A percentile compares a stretch with the other conserved stretches of the same genome.
phyloP scores from a whole-genome alignment of 768 basidiomycete genomes.

The Suillus discolor region DNA sequence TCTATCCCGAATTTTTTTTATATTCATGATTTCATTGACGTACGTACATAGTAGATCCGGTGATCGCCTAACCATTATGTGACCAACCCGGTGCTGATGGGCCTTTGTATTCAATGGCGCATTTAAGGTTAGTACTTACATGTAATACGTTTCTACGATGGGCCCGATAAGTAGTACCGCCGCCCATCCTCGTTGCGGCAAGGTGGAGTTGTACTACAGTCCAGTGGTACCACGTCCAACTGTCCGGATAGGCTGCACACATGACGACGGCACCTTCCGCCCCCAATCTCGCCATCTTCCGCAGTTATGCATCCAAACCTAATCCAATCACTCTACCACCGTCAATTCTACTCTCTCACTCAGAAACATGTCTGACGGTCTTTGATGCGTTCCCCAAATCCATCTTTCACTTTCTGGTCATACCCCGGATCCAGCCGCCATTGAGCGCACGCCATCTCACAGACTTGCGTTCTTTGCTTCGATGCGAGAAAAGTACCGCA shows the following conservation, averaged over 20 bases:
- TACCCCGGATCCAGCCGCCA: slow-evolving; percentile 56
- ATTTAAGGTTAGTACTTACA: neutral
- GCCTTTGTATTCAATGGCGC: slow-evolving; percentile 2
- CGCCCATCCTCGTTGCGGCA: neutral
- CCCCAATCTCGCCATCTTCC: slow-evolving; percentile 55
- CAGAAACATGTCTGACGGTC: slow-evolving; percentile 60
- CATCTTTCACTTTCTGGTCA: slow-evolving; percentile 83
- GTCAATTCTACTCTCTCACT: slow-evolving; percentile 62
- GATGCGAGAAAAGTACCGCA: slow-evolving; percentile 53
- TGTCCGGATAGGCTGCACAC: neutral
- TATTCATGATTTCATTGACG: neutral
- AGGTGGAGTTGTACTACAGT: neutral
- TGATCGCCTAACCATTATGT: neutral
- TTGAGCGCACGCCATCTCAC: slow-evolving; percentile 43
- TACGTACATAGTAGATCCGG: neutral
- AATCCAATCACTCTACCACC: slow-evolving; percentile 58
- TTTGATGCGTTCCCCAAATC: slow-evolving; percentile 83
- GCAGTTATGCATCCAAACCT: slow-evolving; percentile 55
- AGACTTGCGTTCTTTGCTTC: slow-evolving; percentile 58
- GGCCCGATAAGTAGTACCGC: neutral
- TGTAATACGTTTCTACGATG: slow-evolving; percentile 5
- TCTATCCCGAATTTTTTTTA: neutral
- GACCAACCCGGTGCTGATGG: neutral
- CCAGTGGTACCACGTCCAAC: neutral
- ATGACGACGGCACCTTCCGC: neutral